Evolutionary conservation across 2,329 filamentous ascomycete genomes (phyloP).

Genomic region (Tolypocladium ovalisporum): DNA sequence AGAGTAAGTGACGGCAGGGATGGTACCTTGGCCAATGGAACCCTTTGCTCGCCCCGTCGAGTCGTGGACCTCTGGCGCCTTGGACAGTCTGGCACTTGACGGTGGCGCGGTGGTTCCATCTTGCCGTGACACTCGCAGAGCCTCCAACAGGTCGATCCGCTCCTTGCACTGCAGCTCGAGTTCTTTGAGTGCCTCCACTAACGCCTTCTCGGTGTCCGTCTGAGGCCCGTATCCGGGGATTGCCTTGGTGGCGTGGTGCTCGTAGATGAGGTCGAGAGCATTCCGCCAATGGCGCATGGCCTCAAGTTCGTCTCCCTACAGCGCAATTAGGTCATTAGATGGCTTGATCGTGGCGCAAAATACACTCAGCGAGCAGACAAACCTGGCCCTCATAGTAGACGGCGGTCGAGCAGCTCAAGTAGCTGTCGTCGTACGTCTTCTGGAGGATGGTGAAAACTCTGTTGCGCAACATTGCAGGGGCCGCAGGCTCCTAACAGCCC

Average conservation of each 20-base stretch:
- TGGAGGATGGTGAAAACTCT: constrained; percentile 63
- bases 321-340: not conserved
- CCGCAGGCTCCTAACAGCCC: not conserved
- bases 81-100: constrained; percentile 7
- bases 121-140: constrained; percentile 56
- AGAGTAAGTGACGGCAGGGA: constrained; percentile 69
- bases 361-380: not conserved
- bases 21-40: constrained; percentile 71
- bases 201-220: constrained; percentile 71
- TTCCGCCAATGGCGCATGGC: constrained; percentile 83
- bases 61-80: constrained; percentile 12
- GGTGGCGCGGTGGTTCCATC: constrained; percentile 14
- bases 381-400: constrained; percentile 95
- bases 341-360: not conserved
- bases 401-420: constrained; percentile 86
- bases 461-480: constrained; percentile 39
- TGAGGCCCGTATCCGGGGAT: constrained; percentile 58
- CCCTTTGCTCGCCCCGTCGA: constrained; percentile 27
- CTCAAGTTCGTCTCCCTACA: constrained; percentile 79
- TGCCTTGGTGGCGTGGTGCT: constrained; percentile 69
- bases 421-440: constrained; percentile 96
- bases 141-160: constrained; percentile 77
- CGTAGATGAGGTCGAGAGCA: constrained; percentile 80
- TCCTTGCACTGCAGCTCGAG: constrained; percentile 91
- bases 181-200: constrained; percentile 70